These are phyloP conservation scores for Wickerhamomyces xylosicus DNA, from an alignment of 805 yeast genomes.

Conservation along the genomic window DNA sequence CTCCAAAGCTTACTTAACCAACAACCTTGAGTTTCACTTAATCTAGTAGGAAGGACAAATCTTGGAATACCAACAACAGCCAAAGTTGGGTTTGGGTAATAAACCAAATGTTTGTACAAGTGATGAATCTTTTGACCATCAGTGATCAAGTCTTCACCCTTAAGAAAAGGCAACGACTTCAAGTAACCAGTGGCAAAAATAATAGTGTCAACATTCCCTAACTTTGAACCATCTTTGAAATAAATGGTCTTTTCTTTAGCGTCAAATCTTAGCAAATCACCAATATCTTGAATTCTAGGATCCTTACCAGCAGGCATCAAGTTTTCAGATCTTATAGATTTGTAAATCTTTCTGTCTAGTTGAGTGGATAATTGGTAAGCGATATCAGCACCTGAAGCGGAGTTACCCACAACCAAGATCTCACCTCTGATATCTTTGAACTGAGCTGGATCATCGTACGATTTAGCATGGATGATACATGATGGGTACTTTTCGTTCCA, in stretches of 20 bases:
- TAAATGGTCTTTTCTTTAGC: constrained; percentile 27
- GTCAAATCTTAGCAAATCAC: constrained; percentile 31
- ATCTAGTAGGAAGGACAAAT: constrained; percentile 51
- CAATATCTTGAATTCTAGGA: constrained; percentile 29
- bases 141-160: constrained; percentile 26
- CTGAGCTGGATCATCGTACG: constrained; percentile 36
- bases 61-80: constrained; percentile 54
- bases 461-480: constrained; percentile 46
- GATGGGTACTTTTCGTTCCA: constrained; percentile 35
- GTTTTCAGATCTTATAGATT: constrained; percentile 38
- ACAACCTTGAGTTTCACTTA: constrained; percentile 55
- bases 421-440: constrained; percentile 25
- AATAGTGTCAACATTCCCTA: constrained; percentile 42
- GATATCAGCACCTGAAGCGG: constrained; percentile 70
- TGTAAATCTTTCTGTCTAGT: constrained; percentile 31
- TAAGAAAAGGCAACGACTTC: constrained; percentile 54
- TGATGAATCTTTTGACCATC: constrained; percentile 39
- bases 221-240: constrained; percentile 37
- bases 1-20: constrained; percentile 53
- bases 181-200: constrained; percentile 72
- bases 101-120: constrained; percentile 50
- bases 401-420: constrained; percentile 64
- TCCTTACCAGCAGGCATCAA: constrained; percentile 33
- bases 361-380: constrained; percentile 45
- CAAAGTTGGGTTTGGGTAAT: constrained; percentile 50